Evolutionary conservation across 352 stramenopile species (phyloP).

Genomic region (Salisapilia sapeloensis): DNA sequence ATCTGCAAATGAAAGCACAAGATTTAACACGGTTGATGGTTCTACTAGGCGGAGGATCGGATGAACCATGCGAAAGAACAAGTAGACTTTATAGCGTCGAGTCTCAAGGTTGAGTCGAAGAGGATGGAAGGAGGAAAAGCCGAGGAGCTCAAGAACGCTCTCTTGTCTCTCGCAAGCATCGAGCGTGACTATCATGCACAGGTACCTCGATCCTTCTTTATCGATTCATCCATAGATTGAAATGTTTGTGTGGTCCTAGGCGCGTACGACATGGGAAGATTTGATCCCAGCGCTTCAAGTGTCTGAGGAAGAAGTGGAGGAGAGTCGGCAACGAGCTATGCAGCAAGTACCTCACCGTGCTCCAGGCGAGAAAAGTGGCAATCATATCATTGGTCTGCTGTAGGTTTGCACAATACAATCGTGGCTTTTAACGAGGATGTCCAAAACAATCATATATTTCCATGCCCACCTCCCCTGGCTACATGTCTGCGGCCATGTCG

Average conservation of each 20-base stretch:
- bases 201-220: constrained; percentile 9
- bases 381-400: constrained; percentile 52
- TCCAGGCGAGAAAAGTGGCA: constrained; percentile 45
- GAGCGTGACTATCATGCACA: constrained; percentile 70
- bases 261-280: constrained; percentile 51
- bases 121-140: constrained; percentile 70
- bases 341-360: constrained; percentile 36
- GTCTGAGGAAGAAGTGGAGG: constrained; percentile 32
- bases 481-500: constrained; percentile 10
- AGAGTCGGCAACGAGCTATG: constrained; percentile 30
- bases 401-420: constrained; percentile 15
- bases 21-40: neutral
- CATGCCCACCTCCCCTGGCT: too few relatives aligned
- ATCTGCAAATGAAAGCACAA: neutral
- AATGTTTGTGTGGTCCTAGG: constrained; percentile 11
- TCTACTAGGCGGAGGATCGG: constrained; percentile 47
- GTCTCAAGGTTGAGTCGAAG: constrained; percentile 70
- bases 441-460: too few relatives aligned
- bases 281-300: constrained; percentile 43
- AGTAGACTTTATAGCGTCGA: constrained; percentile 78
- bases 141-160: constrained; percentile 56
- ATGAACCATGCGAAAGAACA: constrained; percentile 80
- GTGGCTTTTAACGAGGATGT: constrained; percentile 6
- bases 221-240: constrained; percentile 2
- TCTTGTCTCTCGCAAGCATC: constrained; percentile 59